Conservation (phyloP, 306 rosid species). For the Fragaria nilgerrensis region DNA sequence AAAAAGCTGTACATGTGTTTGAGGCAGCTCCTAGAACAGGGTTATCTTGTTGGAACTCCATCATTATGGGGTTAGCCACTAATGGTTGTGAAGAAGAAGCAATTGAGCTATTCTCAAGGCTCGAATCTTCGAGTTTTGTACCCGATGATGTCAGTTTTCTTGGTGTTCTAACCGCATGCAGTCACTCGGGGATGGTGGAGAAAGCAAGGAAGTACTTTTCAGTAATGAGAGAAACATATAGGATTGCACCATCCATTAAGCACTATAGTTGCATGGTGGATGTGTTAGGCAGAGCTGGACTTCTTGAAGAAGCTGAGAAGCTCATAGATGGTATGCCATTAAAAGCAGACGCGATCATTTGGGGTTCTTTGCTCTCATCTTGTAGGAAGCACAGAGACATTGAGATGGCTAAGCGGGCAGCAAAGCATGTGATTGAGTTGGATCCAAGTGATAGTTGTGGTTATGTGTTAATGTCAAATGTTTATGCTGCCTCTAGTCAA, state of each 20-base stretch:
- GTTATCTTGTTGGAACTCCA: conserved; percentile 77
- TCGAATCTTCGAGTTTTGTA: conserved; percentile 44
- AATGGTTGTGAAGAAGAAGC: conserved; percentile 70
- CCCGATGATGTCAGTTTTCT: conserved; percentile 72
- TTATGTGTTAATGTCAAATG: conserved; percentile 71
- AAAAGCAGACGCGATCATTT: conserved; percentile 63
- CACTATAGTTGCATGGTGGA: conserved; percentile 85
- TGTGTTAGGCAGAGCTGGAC: conserved; percentile 65
- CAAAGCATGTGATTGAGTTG: conserved; percentile 48
- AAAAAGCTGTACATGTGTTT: conserved; percentile 58
- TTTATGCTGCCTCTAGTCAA: conserved; percentile 48
- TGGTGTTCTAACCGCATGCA: conserved; percentile 77
- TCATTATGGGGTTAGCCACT: conserved; percentile 70
- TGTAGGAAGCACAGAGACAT: conserved; percentile 62
- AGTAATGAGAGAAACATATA: conserved; percentile 43
- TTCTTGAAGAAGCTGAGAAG: conserved; percentile 76
- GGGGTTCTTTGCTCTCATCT: conserved; percentile 85
- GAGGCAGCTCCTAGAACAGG: conserved; percentile 44
- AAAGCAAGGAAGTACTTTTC: conserved; percentile 56
- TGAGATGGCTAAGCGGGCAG: conserved; percentile 62
- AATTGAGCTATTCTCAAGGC: conserved; percentile 51
- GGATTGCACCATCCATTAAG: conserved; percentile 59
- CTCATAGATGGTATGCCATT: conserved; percentile 53
- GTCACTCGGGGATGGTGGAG: conserved; percentile 61
- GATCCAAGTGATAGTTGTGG: conserved; percentile 65